Evolutionary conservation across 2,329 filamentous ascomycete genomes (phyloP).

Genomic region (Amauroascus verrucosus): DNA sequence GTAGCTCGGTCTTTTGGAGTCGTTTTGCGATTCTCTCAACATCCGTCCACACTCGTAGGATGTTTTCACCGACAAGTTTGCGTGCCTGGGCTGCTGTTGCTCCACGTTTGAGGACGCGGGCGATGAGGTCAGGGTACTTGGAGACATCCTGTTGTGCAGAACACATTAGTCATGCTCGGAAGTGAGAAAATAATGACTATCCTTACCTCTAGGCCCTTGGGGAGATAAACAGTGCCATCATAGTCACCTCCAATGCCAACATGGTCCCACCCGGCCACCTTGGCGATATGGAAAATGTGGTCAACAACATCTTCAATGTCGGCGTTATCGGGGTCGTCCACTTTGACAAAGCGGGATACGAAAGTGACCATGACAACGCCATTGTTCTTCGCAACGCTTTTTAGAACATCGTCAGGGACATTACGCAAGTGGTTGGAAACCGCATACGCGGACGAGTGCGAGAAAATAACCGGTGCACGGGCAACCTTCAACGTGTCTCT

Average conservation of each 20-base stretch:
- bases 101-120: constrained; percentile 27
- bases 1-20: constrained; percentile 16
- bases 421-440: constrained; percentile 29
- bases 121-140: constrained; percentile 18
- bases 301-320: constrained; percentile 31
- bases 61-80: constrained; percentile 32
- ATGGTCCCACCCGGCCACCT: constrained; percentile 26
- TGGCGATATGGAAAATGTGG: constrained; percentile 28
- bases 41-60: constrained; percentile 23
- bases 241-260: constrained; percentile 31
- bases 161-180: neutral
- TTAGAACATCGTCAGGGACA: constrained; percentile 35
- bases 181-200: neutral
- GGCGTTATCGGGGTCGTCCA: constrained; percentile 22
- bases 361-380: constrained; percentile 37
- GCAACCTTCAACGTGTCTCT: constrained; percentile 19
- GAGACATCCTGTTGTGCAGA: constrained; percentile 17
- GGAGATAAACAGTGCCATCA: constrained; percentile 22
- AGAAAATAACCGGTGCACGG: constrained; percentile 21
- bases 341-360: constrained; percentile 26
- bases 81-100: constrained; percentile 32
- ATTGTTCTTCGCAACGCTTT: constrained; percentile 27
- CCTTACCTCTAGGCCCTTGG: constrained; percentile 21
- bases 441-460: constrained; percentile 19
- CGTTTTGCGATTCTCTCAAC: constrained; percentile 17